These are phyloP conservation scores for Phytophthora pistaciae DNA, from an alignment of 352 stramenopile genomes.

Conservation along the genomic window DNA sequence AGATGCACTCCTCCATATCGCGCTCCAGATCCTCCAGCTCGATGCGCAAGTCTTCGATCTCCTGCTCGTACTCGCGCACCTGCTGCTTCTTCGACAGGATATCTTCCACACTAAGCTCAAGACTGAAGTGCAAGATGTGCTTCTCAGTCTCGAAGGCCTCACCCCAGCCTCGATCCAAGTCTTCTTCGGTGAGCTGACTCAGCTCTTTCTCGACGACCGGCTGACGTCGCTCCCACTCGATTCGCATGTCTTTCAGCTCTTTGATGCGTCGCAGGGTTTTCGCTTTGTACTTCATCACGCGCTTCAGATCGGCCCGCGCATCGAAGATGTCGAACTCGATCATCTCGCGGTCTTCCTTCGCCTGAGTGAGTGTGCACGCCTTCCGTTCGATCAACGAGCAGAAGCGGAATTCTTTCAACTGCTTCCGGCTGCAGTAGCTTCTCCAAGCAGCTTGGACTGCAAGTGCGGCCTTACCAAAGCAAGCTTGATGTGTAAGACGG, in stretches of 20 bases:
- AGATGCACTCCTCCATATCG: conserved; percentile 73
- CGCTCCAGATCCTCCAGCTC: conserved; percentile 87
- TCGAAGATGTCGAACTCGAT: conserved; percentile 82
- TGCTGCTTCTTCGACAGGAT: conserved; percentile 69
- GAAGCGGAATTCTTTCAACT: conserved; percentile 75
- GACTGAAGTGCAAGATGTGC: conserved; percentile 68
- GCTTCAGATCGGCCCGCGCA: conserved; percentile 64
- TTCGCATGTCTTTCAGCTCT: conserved; percentile 79
- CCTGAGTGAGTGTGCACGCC: conserved; percentile 54
- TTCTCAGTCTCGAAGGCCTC: conserved; percentile 85
- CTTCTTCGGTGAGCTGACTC: conserved; percentile 65
- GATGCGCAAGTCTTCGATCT: conserved; percentile 75
- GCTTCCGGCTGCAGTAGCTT: conserved; percentile 62
- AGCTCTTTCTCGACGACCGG: conserved; percentile 81
- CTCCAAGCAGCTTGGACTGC: conserved; percentile 79
- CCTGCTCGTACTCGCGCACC: conserved; percentile 73
- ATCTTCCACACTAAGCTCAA: conserved; percentile 84
- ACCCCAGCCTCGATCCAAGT: conserved; percentile 79
- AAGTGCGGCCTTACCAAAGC: conserved; percentile 63
- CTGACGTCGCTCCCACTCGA: conserved; percentile 85
- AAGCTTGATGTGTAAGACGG: conserved; percentile 48
- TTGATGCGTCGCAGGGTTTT: conserved; percentile 76
- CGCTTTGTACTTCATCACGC: conserved; percentile 79
- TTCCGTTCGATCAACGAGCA: conserved; percentile 75
- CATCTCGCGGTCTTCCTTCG: conserved; percentile 70